phyloP scores from a whole-genome alignment of 352 stramenopile genomes.

The Aphanomyces euteiches region DNA sequence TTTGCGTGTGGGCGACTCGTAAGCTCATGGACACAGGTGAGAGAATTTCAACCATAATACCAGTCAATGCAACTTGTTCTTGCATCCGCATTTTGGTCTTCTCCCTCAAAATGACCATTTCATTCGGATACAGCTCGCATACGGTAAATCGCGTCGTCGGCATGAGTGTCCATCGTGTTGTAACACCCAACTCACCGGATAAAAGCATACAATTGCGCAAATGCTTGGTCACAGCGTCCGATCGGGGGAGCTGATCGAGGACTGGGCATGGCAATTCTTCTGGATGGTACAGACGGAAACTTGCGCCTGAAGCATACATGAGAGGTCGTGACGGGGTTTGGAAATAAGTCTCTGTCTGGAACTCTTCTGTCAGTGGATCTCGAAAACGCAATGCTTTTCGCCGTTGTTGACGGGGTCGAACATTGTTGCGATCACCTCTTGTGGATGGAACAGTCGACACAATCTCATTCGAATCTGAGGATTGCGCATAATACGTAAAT shows the following conservation, averaged over 20 bases:
- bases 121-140: slow-evolving; percentile 29
- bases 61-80: slow-evolving; percentile 25
- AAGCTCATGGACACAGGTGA: slow-evolving; percentile 23
- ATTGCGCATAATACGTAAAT: slow-evolving; percentile 1
- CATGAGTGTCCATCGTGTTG: slow-evolving; percentile 23
- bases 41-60: slow-evolving; percentile 23
- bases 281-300: slow-evolving; percentile 23
- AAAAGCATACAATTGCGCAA: slow-evolving; percentile 30
- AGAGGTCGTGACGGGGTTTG: slow-evolving; percentile 11
- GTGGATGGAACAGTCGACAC: neutral
- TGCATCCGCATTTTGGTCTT: slow-evolving; percentile 24
- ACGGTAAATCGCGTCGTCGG: slow-evolving; percentile 23
- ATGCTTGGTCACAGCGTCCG: slow-evolving; percentile 27
- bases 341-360: slow-evolving; percentile 23
- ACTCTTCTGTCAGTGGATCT: slow-evolving; percentile 15
- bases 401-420: slow-evolving; percentile 4
- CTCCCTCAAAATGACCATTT: slow-evolving; percentile 27
- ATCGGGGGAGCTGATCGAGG: slow-evolving; percentile 13
- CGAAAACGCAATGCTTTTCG: slow-evolving; percentile 20
- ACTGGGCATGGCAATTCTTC: slow-evolving; percentile 28
- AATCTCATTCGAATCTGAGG: neutral
- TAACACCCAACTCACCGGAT: slow-evolving; percentile 22
- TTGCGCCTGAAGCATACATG: slow-evolving; percentile 7
- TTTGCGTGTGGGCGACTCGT: slow-evolving; percentile 19
- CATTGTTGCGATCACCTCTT: neutral